Evolutionary conservation across 2,329 filamentous ascomycete species (phyloP).

Genomic region (Rhexocercosporidium sp.): DNA sequence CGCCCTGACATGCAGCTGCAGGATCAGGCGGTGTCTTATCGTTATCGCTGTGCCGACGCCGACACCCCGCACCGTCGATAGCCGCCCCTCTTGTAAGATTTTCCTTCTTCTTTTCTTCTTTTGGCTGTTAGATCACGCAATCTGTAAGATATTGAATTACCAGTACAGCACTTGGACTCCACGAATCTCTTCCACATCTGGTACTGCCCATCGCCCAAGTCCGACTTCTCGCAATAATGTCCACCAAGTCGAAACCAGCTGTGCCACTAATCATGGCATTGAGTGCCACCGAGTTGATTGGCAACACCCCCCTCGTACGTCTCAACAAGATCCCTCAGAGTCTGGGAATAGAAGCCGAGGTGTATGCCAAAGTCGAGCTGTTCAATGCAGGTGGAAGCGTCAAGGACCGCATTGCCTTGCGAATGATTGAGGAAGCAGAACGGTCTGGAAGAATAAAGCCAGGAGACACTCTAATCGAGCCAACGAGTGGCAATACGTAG

Average conservation of each 20-base stretch:
- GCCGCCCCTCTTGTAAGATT: neutral
- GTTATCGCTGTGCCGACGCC: neutral
- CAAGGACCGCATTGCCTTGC: conserved; percentile 92
- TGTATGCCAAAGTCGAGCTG: conserved; percentile 90
- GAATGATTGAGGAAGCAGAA: conserved; percentile 98
- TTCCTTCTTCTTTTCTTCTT: neutral
- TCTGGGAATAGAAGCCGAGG: conserved; percentile 84
- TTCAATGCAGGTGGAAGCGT: conserved; percentile 95
- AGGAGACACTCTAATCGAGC: conserved; percentile 96
- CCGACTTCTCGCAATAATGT: conserved; percentile 20
- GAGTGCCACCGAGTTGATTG: conserved; percentile 85
- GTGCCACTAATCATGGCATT: conserved; percentile 46
- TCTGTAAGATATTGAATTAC: neutral
- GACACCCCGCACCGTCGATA: neutral
- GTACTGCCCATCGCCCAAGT: neutral
- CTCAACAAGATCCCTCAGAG: conserved; percentile 93
- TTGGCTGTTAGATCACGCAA: neutral
- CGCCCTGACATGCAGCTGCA: no score
- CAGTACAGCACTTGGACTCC: neutral
- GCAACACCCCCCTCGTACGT: conserved; percentile 92
- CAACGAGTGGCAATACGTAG: conserved; percentile 91
- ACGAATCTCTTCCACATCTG: neutral
- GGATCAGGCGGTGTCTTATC: neutral
- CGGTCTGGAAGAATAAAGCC: conserved; percentile 91
- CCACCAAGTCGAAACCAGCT: conserved; percentile 35